Evolutionary conservation across 2,329 filamentous ascomycete genomes (phyloP).

Genomic region (Ceratocystis alfenasii): DNA sequence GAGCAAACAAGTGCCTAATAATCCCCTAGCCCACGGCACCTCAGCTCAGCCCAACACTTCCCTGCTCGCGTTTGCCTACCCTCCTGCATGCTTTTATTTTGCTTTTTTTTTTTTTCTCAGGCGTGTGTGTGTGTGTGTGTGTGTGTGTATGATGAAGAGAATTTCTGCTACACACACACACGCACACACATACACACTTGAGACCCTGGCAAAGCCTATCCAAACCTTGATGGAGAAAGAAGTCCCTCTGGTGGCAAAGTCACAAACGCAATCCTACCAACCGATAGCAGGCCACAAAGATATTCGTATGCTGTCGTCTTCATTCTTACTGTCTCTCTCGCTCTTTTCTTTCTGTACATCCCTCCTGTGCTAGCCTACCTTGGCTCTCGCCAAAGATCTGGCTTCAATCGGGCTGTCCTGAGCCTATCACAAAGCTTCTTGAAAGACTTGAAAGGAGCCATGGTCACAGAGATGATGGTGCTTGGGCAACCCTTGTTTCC

Average conservation of each 20-base stretch:
- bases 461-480: not conserved
- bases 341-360: not conserved
- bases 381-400: not conserved
- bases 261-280: not conserved
- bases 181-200: not conserved
- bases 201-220: not conserved
- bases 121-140: not conserved
- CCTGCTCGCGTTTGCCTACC: too few species aligned
- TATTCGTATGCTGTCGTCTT: not conserved
- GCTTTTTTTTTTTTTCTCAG: not conserved
- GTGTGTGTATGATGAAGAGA: not conserved
- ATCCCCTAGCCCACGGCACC: not conserved
- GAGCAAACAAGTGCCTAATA: not conserved
- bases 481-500: not conserved
- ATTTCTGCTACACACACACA: not conserved
- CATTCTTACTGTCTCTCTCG: not conserved
- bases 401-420: not conserved
- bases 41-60: not conserved
- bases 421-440: conserved; percentile 1
- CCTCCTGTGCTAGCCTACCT: not conserved
- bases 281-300: not conserved
- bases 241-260: not conserved
- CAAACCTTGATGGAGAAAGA: not conserved
- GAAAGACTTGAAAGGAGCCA: not conserved
- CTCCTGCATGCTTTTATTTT: not conserved